Base-by-base conservation (phyloP, 805 yeast genomes). In the Barnettozyma pratensis region DNA sequence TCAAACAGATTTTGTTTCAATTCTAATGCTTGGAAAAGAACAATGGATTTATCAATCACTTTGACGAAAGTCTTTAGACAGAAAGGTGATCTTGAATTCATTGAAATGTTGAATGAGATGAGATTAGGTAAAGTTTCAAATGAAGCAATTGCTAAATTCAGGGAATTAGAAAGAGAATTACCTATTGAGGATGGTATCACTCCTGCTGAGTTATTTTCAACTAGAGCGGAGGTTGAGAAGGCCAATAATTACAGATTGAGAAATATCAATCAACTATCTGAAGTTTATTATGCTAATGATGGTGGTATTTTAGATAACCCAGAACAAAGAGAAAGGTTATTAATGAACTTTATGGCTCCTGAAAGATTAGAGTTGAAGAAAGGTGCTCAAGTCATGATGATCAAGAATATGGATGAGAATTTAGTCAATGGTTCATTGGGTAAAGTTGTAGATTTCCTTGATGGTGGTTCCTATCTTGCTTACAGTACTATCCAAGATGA, bases 371-470 rank as follows among this genome's bases (percentile, higher is more conserved):
- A 69, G 6, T 66, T 87, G 57, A 87, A 85, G 58, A 75, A 75
- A 47, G 85, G 85, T 41, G 88, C 92, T 0, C 94, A 86, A 65
- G 95, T 87, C 1, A 86, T 87, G 92, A 79, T 86, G 73, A 74
- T 86, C 42, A 86, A 86, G 60, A 87, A 87, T 59, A 73, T 82
- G 48, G 92, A 85, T 60, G 83, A 78, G 30, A 74, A 80, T 0
- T 69, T 87, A 42, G 94, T 86, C 9, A 87, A 87, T 66, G 95
- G 95, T 0, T 80, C 90, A 0, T 66, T 86, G 32, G 95, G 95
- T 0, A 81, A 73, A 55, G 85, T 87, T 1, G 64, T 82, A 38
- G 85, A 74, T 50, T 82, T 81, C 53, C 65, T 77, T 32, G 81
- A 77, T 57, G 71, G 75, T 19, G 74, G 72, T 35, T 77, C 83